A percentile compares a stretch with the other conserved stretches of the same genome.
phyloP scores from a whole-genome alignment of 2,329 filamentous ascomycete genomes.

The Cladophialophora immunda region DNA sequence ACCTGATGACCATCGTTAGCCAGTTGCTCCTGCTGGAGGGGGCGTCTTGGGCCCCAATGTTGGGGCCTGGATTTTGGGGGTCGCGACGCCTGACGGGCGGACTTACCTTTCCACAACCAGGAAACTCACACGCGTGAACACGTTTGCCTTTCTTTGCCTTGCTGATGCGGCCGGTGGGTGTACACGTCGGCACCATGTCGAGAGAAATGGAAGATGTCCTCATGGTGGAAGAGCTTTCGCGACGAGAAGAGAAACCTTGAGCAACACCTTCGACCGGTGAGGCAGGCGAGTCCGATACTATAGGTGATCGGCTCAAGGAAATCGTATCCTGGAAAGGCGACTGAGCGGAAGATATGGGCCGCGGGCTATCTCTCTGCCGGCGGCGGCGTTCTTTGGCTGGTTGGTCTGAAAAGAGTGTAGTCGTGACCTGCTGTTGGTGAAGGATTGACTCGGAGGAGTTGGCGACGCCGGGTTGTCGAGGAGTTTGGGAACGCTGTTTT shows the following conservation, averaged over 20 bases:
- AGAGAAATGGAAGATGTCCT: slow-evolving; percentile 41
- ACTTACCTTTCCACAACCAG: slow-evolving; percentile 58
- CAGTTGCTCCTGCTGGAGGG: slow-evolving; percentile 15
- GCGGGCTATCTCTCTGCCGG: slow-evolving; percentile 32
- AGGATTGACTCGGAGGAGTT: slow-evolving; percentile 29
- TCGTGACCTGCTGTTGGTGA: slow-evolving; percentile 26
- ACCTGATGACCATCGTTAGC: slow-evolving; percentile 47
- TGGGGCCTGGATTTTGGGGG: slow-evolving; percentile 22
- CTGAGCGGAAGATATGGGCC: slow-evolving; percentile 27
- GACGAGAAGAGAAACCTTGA: slow-evolving; percentile 35
- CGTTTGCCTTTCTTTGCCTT: slow-evolving; percentile 63
- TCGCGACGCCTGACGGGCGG: slow-evolving; percentile 9
- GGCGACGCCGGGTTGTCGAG: slow-evolving; percentile 33
- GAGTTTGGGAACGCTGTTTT: slow-evolving; percentile 39
- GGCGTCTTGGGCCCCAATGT: slow-evolving; percentile 16
- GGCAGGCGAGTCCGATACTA: slow-evolving; percentile 34
- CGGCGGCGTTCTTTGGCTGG: slow-evolving; percentile 28
- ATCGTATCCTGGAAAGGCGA: slow-evolving; percentile 26
- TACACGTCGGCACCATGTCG: slow-evolving; percentile 52
- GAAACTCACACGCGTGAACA: slow-evolving; percentile 58
- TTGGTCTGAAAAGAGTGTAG: slow-evolving; percentile 32
- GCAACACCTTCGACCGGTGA: slow-evolving; percentile 32
- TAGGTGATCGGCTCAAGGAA: slow-evolving; percentile 29
- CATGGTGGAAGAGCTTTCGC: slow-evolving; percentile 42
- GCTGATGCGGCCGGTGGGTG: slow-evolving; percentile 60